Base-by-base conservation (phyloP, 2,329 filamentous ascomycete species). In the Trichoderma breve region DNA sequence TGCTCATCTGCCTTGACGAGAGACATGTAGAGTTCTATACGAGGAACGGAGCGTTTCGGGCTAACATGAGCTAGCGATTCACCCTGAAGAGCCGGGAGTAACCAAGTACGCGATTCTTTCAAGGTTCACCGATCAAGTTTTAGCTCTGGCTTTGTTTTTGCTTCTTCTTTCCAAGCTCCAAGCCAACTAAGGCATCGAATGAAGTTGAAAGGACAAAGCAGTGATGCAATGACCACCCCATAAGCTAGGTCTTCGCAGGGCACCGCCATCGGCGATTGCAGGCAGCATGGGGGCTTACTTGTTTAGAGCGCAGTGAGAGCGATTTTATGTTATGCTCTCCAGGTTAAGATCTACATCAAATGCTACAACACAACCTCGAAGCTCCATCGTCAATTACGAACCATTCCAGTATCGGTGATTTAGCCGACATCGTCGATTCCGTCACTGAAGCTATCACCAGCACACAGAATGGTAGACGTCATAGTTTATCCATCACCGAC, bases 401-500 rank as follows among this genome's bases (percentile, higher is more conserved):
- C 51, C 60, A 64, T 71, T 71, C 68, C 68, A 71, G 32, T 15
- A 14, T 51, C 24, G 47, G 32, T 24, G 18, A 58, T 36, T 32
- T 28, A 32, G 30, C 21, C n/a, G n/a, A 71, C 64, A 64, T 60
- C 69, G 51, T 71, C 69, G 14, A 71, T 71, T 71, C 58, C 69
- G 36, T 71, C 69, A 61, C 61, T 21, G 36, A 51, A 47, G 34
- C 24, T n/a, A 43, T 66, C 34, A 7, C 34, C 39, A 60, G 30
- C 12, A 12, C 7, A 28, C 2, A 53, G 34, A 51, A 36, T 24
- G 30, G 18, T 64, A 53, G 28, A 71, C 69, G 69, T 66, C 69
- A 71, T 66, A 43, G 36, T 26, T 66, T 30, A 47, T 36, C 6
- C 47, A 18, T 26, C 36, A 21, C 36, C 39, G 18, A 53, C 32